Evolutionary conservation across 2,329 filamentous ascomycete species (phyloP).

Genomic region (Stenocarpella maydis): DNA sequence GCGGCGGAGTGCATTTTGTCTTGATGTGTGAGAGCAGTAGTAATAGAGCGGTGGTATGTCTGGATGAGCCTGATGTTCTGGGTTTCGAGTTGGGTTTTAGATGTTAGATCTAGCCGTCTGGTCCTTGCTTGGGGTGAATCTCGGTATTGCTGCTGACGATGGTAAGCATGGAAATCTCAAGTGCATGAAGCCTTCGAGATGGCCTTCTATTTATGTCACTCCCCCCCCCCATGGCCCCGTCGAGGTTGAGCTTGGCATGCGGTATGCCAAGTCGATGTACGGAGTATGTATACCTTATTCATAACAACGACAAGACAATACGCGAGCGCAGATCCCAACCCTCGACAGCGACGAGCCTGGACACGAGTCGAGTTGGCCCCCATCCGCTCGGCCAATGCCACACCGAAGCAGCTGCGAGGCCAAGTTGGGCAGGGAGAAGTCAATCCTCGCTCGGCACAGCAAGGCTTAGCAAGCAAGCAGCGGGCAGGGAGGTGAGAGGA

Average conservation of each 20-base stretch:
- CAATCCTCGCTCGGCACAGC: slow-evolving; percentile 21
- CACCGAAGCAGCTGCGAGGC: slow-evolving; percentile 9
- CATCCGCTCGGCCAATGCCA: slow-evolving; percentile 7
- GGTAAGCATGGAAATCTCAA: not conserved
- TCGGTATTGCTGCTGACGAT: not conserved
- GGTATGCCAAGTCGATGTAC: slow-evolving; percentile 13
- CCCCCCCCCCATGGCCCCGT: not conserved
- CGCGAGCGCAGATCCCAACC: slow-evolving; percentile 14
- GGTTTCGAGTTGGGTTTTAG: not conserved
- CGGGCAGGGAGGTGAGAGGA: not conserved
- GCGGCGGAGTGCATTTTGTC: slow-evolving; percentile 43
- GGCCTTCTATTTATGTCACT: slow-evolving; percentile 15
- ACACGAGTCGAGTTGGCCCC: slow-evolving; percentile 23
- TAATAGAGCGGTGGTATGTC: not conserved
- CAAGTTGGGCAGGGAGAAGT: slow-evolving; percentile 24
- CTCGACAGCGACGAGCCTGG: not conserved
- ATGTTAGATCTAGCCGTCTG: not conserved
- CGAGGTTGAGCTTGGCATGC: slow-evolving; percentile 22
- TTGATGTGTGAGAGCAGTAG: not conserved
- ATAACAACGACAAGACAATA: slow-evolving; percentile 10
- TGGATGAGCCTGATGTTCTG: not conserved
- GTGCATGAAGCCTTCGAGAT: slow-evolving; percentile 16
- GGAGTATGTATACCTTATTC: too few species aligned
- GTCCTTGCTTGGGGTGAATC: not conserved
- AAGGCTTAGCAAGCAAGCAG: slow-evolving; percentile 17